Base-by-base conservation (phyloP, 2,329 filamentous ascomycete species). In the Neocatenulostroma microsporum region DNA sequence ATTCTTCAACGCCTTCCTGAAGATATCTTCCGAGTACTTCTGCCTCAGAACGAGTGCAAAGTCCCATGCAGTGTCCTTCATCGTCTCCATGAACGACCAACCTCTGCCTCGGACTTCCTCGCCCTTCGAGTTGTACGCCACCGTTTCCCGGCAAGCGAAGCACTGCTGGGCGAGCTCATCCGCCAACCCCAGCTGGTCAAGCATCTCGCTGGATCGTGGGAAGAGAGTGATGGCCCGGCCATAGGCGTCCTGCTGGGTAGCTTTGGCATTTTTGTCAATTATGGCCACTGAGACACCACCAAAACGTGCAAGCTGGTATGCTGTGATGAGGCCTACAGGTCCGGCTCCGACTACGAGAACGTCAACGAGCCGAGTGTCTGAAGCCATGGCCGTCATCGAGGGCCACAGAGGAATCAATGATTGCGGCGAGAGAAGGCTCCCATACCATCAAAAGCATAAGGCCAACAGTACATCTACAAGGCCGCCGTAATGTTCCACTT, bases 191-290 rank as follows among this genome's bases (percentile, higher is more conserved):
- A 74, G 60, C 43, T 73, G 70, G 34, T 72, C 68, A 1, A 76
- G 62, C 54, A 73, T 66, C 51, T 75, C 71, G 31, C 58, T 62
- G 3, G 66, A 68, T 1, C 72, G 60, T 2, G 70, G 68, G 40
- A 67, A 75, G 2, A 75, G 63, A 0, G 72, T 72, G 40, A 73
- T 73, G 8, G 72, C 72, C 6, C 71, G 65, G 8, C 71, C 72
- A 50, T 70, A 73, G n/a, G 63, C 53, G 39, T 71, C 68, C 48
- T 73, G 70, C 2, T 61, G 54, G 1, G 64, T 63, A n/a, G n/a
- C n/a, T 46, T 72, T 73, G 21, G 57, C 50, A 33, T 71, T 48
- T 42, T 70, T 67, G 45, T 74, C 71, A 34, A 73, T 62, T 26
- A 72, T 68, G 26, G 63, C 63, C 25, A 71, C 57, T 37, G 58